Percentiles rank a stretch among this genome's conserved stretches.
phyloP scores from a whole-genome alignment of 257 asterid species.

The Avicennia marina region DNA sequence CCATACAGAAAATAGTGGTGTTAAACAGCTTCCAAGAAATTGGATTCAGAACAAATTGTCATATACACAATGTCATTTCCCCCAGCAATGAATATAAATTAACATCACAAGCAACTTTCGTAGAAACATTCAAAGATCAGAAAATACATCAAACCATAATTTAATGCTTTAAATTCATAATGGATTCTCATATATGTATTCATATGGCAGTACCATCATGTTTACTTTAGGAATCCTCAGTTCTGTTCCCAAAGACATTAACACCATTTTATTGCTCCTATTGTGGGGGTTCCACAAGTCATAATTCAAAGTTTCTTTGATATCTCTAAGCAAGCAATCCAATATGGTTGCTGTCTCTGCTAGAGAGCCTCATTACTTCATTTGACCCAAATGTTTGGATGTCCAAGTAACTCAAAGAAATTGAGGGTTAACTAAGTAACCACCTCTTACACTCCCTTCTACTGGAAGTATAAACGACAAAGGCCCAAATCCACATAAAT shows the following conservation, averaged over 20 bases:
- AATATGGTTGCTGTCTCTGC: too few species aligned
- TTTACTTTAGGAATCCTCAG: neutral
- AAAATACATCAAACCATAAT: too few species aligned
- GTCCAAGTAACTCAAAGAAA: too few species aligned
- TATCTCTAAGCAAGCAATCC: neutral
- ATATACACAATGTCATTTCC: neutral
- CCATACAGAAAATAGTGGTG: neutral
- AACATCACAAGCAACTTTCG: too few species aligned
- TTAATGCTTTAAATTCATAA: too few species aligned
- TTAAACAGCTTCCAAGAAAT: neutral
- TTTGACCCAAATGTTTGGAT: too few species aligned
- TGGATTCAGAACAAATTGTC: neutral
- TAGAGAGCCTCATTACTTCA: too few species aligned
- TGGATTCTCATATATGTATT: too few species aligned
- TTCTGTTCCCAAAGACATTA: neutral
- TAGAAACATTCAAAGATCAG: too few species aligned
- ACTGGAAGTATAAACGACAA: neutral
- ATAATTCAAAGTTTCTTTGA: neutral
- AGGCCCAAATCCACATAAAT: neutral
- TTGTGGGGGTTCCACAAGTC: neutral
- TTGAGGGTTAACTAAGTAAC: too few species aligned
- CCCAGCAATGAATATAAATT: neutral
- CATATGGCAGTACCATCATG: conserved; percentile 3
- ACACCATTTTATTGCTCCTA: neutral
- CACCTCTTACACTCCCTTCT: neutral